Conservation (phyloP, 257 asterid species). For the Rehmannia glutinosa region DNA sequence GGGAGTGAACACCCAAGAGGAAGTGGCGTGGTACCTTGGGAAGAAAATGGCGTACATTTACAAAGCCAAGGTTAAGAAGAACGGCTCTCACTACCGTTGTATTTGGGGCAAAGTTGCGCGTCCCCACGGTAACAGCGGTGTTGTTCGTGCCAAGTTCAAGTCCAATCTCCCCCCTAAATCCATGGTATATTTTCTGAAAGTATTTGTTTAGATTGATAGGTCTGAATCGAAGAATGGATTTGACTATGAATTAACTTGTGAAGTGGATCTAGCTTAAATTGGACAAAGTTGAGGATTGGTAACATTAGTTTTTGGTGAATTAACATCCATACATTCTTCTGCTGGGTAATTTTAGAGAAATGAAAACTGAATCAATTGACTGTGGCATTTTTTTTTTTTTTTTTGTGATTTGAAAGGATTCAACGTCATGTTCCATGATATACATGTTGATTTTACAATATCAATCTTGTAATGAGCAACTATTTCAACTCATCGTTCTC, state of each 20-base stretch:
- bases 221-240: background rate
- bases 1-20: conserved; percentile 70
- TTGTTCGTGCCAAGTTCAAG: conserved; percentile 66
- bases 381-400: no score
- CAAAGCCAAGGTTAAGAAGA: conserved; percentile 66
- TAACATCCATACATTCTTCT: no score
- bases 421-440: no score
- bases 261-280: background rate
- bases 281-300: background rate
- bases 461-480: no score
- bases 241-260: background rate
- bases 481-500: no score
- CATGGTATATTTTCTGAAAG: conserved; percentile 23
- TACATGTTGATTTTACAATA: no score
- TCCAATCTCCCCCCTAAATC: conserved; percentile 69
- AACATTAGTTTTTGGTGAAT: no score
- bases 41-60: conserved; percentile 63
- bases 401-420: background rate
- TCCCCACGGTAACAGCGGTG: conserved; percentile 75
- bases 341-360: background rate
- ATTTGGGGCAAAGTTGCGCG: conserved; percentile 67
- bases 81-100: conserved; percentile 55
- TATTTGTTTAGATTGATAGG: background rate
- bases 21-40: conserved; percentile 70
- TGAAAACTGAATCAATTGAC: background rate